Percentiles rank a stretch among this genome's conserved stretches.
phyloP scores from a whole-genome alignment of 2,329 filamentous ascomycete genomes.

The Colletotrichum sp. region DNA sequence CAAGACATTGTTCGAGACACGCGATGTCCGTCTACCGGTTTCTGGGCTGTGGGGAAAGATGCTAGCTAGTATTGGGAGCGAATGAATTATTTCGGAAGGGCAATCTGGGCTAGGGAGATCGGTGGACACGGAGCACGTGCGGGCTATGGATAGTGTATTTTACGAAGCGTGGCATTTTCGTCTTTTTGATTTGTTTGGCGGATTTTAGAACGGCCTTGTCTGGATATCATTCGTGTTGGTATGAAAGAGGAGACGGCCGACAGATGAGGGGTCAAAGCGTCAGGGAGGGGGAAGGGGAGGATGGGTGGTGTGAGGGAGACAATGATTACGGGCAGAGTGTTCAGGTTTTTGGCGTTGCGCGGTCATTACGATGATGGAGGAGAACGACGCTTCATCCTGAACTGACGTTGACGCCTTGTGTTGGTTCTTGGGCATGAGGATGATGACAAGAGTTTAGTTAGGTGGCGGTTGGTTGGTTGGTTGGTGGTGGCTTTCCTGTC shows the following conservation, averaged over 20 bases:
- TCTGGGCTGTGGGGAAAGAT: neutral
- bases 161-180: neutral
- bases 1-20: neutral
- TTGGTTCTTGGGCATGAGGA: neutral
- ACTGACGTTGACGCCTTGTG: neutral
- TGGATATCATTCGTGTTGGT: neutral
- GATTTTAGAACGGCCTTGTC: neutral
- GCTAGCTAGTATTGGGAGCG: neutral
- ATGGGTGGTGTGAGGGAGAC: neutral
- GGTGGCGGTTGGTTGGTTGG: neutral
- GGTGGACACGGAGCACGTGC: neutral
- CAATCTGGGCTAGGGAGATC: neutral
- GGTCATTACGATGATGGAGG: neutral
- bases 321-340: neutral
- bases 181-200: neutral
- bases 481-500: neutral
- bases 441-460: neutral
- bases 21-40: neutral
- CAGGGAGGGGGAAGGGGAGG: neutral
- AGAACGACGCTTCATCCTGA: neutral
- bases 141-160: neutral
- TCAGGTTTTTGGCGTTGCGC: neutral
- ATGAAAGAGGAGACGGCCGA: neutral
- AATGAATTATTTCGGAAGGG: neutral
- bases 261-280: constrained; percentile 7